Base-by-base conservation (phyloP, 192 early-diverging fungal genomes). In the Entomortierella beljakovae region DNA sequence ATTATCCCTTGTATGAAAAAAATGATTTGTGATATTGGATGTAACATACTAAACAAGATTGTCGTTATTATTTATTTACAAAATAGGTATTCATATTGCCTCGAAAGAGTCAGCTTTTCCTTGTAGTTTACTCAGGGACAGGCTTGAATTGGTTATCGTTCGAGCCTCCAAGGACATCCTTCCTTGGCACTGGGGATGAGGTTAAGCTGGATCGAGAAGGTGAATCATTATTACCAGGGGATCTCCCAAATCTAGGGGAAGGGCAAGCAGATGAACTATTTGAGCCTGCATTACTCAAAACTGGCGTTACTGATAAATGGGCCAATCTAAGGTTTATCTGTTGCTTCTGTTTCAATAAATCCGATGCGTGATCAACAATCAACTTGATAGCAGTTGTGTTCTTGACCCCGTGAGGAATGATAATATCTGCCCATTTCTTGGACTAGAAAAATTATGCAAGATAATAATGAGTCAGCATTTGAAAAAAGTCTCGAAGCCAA, bases 361-460 rank as follows among this genome's bases (percentile, higher is more conserved):
- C 74, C 55, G 74, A 59, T 1, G 74, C 54, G 20, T 89, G 89
- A 51, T 87, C 81, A 7, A 83, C 80, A 54, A 93, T 87, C 43
- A 93, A 80, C 37, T 88, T 82, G 31, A 92, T 82, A 0, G 91
- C 92, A 31, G 90, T 77, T n/a, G 63, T 61, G 68, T 93, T 92
- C 11, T 86, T 72, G 56, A 83, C 80, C 37, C 92, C 92, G 26
- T 87, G 84, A 31, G 92, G 91, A 37, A 93, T 88, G 50, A 93
- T 91, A 49, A 93, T 87, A 58, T 93, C 91, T 2, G 92, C 92
- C 84, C 88, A 91, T 31, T 91, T 85, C 70, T 93, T 93, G 10
- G 90, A 88, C 80, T 90, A 79, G 22, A 59, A 33, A 37, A 54
- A 2, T 9, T 31, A 56, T n/a, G 22, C 0, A 59, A 13, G 35